These are phyloP conservation scores for Oryza nivara DNA, from an alignment of 176 grass and related monocot genomes.

Conservation along the genomic window DNA sequence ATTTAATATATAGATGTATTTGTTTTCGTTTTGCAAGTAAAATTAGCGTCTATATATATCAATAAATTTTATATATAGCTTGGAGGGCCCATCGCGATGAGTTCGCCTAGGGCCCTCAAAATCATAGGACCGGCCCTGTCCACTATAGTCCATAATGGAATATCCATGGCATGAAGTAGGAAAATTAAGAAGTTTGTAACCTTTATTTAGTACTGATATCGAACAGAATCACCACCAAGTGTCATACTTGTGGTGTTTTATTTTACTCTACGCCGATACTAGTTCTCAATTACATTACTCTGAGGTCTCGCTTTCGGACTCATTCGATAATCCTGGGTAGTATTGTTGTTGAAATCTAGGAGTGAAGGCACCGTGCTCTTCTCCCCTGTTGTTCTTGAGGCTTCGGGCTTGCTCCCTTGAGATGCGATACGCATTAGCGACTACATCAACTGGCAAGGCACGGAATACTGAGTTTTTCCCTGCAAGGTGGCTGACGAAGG, in stretches of 20 bases:
- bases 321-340: background rate
- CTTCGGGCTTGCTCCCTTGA: background rate
- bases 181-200: background rate
- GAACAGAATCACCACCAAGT: background rate
- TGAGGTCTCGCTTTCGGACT: background rate
- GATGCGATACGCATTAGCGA: background rate
- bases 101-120: too few relatives aligned
- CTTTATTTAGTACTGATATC: background rate
- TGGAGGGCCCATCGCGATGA: too few relatives aligned
- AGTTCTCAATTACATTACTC: background rate
- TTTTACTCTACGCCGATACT: background rate
- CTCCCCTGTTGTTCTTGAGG: conserved; percentile 42
- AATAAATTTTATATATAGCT: too few relatives aligned
- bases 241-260: background rate
- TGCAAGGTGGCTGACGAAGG: background rate
- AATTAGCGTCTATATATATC: too few relatives aligned
- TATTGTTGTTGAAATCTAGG: background rate
- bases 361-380: conserved; percentile 28
- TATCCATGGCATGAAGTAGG: background rate
- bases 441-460: background rate
- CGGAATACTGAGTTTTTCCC: background rate
- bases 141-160: background rate
- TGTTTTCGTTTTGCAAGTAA: too few relatives aligned
- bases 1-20: too few relatives aligned
- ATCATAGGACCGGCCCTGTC: too few relatives aligned